A percentile compares a stretch with the other conserved stretches of the same genome.
phyloP scores from a whole-genome alignment of 768 basidiomycete species.

The Termitomyces sp. region DNA sequence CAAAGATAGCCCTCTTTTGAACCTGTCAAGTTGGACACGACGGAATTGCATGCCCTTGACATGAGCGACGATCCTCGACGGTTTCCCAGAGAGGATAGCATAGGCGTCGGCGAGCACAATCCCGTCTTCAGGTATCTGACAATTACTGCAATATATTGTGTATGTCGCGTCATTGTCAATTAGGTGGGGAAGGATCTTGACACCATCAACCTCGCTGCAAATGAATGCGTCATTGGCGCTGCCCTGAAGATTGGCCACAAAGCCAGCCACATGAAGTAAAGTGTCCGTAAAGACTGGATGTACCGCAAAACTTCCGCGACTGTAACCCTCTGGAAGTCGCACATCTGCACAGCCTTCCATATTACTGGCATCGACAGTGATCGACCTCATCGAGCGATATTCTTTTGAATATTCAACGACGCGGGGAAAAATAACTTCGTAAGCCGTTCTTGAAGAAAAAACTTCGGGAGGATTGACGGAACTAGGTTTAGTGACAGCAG shows the following conservation, averaged over 20 bases:
- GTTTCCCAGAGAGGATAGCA: constrained; percentile 34
- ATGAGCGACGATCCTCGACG: constrained; percentile 43
- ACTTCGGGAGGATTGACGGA: constrained; percentile 29
- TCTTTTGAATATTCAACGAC: constrained; percentile 56
- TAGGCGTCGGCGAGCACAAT: constrained; percentile 46
- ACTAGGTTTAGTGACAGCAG: constrained; percentile 21
- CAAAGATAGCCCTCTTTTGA: constrained; percentile 39
- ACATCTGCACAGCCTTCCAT: constrained; percentile 49
- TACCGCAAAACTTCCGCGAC: constrained; percentile 29
- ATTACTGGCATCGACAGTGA: constrained; percentile 42
- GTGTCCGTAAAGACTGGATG: constrained; percentile 63
- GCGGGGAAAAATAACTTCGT: constrained; percentile 64
- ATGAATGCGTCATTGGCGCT: constrained; percentile 51
- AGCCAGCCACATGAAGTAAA: constrained; percentile 64
- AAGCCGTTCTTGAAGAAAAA: constrained; percentile 50
- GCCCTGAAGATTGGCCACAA: constrained; percentile 57
- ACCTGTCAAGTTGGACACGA: constrained; percentile 41
- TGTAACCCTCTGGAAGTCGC: constrained; percentile 28
- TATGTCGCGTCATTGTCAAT: constrained; percentile 37
- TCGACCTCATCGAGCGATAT: constrained; percentile 52
- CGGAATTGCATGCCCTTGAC: constrained; percentile 56
- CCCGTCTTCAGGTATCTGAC: constrained; percentile 35
- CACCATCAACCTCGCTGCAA: constrained; percentile 47
- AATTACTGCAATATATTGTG: constrained; percentile 44
- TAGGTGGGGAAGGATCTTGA: constrained; percentile 39